phyloP scores from a whole-genome alignment of 768 basidiomycete species.

The Pholiota molesta region DNA sequence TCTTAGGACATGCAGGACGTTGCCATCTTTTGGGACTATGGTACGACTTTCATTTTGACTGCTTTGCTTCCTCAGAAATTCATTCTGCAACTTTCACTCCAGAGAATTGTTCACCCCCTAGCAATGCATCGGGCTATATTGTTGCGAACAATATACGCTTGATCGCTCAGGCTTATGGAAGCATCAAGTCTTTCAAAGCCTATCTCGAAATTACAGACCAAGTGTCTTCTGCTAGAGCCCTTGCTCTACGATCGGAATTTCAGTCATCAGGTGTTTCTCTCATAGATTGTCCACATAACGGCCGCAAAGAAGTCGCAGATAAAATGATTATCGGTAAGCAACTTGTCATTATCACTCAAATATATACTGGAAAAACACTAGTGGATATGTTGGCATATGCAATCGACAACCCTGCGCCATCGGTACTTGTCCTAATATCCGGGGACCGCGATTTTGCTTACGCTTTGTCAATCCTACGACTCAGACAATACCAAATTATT shows the following conservation, averaged over 20 bases:
- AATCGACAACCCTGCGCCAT: conserved; percentile 46
- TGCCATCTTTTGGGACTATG: conserved; percentile 48
- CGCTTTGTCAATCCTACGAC: conserved; percentile 42
- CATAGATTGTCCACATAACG: conserved; percentile 40
- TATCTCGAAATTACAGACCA: conserved; percentile 34
- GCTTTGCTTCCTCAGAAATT: neutral
- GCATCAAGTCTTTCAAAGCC: conserved; percentile 34
- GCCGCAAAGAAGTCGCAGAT: conserved; percentile 44
- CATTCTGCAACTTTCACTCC: neutral
- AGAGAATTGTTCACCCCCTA: conserved; percentile 36
- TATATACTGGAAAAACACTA: conserved; percentile 5
- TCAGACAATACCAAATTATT: conserved; percentile 40
- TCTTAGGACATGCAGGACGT: conserved; percentile 23
- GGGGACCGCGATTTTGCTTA: conserved; percentile 49
- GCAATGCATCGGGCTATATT: conserved; percentile 28
- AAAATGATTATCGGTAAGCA: conserved; percentile 53
- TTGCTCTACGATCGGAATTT: conserved; percentile 33
- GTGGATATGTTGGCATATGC: conserved; percentile 32
- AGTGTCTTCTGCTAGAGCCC: conserved; percentile 9
- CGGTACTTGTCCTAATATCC: conserved; percentile 50
- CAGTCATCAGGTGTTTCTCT: conserved; percentile 51
- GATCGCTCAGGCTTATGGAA: conserved; percentile 30
- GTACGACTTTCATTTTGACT: conserved; percentile 23
- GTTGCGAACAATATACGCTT: conserved; percentile 30
- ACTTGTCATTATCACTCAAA: neutral